Evolutionary conservation across 805 yeast species (phyloP).

Genomic region (Zygotorulaspora florentina): DNA sequence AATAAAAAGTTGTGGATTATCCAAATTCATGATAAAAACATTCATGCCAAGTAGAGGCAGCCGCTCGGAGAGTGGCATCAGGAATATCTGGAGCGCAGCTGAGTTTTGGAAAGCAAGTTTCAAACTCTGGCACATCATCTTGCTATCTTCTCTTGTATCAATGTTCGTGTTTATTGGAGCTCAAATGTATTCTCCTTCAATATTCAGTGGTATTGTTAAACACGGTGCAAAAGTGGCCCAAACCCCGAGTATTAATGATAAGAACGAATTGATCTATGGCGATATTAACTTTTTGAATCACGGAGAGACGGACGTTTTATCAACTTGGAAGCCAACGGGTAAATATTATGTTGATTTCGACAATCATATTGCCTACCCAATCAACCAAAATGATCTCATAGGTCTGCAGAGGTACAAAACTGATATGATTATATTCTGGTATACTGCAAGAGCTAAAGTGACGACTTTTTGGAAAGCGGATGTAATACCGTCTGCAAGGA

Average conservation of each 20-base stretch:
- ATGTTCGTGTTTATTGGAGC: conserved; percentile 9
- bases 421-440: conserved; percentile 15
- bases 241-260: background rate
- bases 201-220: conserved; percentile 6
- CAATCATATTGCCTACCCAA: conserved; percentile 19
- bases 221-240: conserved; percentile 2
- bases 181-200: conserved; percentile 7
- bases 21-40: background rate
- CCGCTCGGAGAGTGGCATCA: too few species aligned
- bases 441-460: conserved; percentile 10
- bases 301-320: conserved; percentile 4
- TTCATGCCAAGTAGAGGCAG: background rate
- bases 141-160: conserved; percentile 13
- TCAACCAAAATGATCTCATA: conserved; percentile 11
- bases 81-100: background rate
- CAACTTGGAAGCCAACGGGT: conserved; percentile 21
- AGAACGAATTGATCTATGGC: conserved; percentile 10
- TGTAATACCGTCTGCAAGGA: background rate
- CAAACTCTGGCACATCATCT: conserved; percentile 14
- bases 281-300: conserved; percentile 12
- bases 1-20: background rate
- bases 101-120: conserved; percentile 3
- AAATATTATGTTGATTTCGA: conserved; percentile 27
- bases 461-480: conserved; percentile 1
- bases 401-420: conserved; percentile 13